phyloP scores from a whole-genome alignment of 1,284 basidiomycete species.

The Cutaneotrichosporon sp. region DNA sequence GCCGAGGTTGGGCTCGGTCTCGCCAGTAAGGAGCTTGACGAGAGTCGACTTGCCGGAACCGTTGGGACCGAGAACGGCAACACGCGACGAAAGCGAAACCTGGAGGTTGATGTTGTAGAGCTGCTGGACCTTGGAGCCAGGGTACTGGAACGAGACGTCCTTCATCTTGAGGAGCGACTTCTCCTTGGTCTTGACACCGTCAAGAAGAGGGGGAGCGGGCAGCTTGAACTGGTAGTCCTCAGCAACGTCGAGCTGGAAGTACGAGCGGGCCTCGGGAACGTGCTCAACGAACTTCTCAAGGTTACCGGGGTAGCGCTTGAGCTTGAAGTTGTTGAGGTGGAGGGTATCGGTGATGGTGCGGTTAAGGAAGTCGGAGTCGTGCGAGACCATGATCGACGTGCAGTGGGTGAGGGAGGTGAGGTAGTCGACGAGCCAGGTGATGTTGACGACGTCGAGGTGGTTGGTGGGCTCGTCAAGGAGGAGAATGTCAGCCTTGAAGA shows the following conservation, averaged over 20 bases:
- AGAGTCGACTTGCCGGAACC: constrained; percentile 98
- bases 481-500: constrained; percentile 98
- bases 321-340: constrained; percentile 98
- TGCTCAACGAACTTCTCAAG: constrained; percentile 90
- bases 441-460: constrained; percentile 95
- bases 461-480: constrained; percentile 97
- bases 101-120: constrained; percentile 91
- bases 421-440: constrained; percentile 95
- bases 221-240: constrained; percentile 98
- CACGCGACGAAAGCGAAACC: constrained; percentile 94
- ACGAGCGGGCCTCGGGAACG: constrained; percentile 96
- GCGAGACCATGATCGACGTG: constrained; percentile 97
- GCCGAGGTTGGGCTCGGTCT: constrained; percentile 92
- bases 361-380: constrained; percentile 99
- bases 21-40: constrained; percentile 96
- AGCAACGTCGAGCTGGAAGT: constrained; percentile 89
- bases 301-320: constrained; percentile 96
- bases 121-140: constrained; percentile 75
- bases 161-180: constrained; percentile 97
- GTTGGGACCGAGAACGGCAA: constrained; percentile 93
- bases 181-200: constrained; percentile 99
- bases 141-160: constrained; percentile 96
- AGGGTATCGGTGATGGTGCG: constrained; percentile 98
- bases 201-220: constrained; percentile 89
- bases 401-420: constrained; percentile 80